Conservation (phyloP, 352 stramenopile genomes). For the Pythium pectinolyticum region DNA sequence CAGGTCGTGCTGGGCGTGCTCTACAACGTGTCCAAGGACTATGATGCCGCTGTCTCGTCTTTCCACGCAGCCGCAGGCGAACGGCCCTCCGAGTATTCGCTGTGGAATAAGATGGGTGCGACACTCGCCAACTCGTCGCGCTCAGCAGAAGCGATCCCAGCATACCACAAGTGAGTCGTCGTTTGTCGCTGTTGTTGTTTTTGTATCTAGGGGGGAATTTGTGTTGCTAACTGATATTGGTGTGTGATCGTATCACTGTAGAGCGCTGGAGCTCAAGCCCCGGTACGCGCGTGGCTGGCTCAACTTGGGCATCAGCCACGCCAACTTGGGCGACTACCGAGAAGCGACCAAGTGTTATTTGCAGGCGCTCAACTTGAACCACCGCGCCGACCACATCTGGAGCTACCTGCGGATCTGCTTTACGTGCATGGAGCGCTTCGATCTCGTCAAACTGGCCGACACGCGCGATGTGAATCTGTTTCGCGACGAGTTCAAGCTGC, state of each 20-base stretch:
- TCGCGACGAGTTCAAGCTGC: constrained; percentile 82
- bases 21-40: constrained; percentile 97
- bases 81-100: constrained; percentile 91
- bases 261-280: constrained; percentile 94
- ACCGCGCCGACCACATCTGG: constrained; percentile 96
- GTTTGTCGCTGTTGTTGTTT: constrained; percentile 17
- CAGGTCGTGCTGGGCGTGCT: constrained; percentile 94
- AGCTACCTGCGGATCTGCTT: constrained; percentile 98
- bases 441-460: constrained; percentile 93
- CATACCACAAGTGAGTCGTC: constrained; percentile 80
- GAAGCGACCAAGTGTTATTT: constrained; percentile 97
- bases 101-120: constrained; percentile 98
- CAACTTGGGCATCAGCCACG: constrained; percentile 98
- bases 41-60: constrained; percentile 88
- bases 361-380: constrained; percentile 95
- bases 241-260: constrained; percentile 10
- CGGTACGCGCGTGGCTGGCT: constrained; percentile 97
- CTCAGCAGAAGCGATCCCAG: constrained; percentile 91
- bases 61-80: constrained; percentile 87
- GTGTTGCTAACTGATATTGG: neutral
- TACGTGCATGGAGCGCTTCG: constrained; percentile 96
- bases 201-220: neutral
- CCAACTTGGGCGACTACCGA: constrained; percentile 94
- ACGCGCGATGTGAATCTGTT: constrained; percentile 80
- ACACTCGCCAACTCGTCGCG: constrained; percentile 95